Conservation (phyloP, 2,329 filamentous ascomycete genomes). For the Fusarium domesticum region DNA sequence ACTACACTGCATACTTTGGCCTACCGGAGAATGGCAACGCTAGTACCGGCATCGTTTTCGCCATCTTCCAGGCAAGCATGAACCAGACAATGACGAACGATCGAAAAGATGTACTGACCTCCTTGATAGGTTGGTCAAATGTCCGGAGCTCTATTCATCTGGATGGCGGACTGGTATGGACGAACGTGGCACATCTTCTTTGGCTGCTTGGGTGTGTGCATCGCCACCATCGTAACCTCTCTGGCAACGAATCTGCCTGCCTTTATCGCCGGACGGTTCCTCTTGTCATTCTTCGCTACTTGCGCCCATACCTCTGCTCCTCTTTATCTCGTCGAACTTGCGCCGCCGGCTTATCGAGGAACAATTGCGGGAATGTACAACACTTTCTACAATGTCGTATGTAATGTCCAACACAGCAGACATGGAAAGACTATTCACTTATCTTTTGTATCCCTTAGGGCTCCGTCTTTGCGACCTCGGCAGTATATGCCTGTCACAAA, state of each 20-base stretch:
- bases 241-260: constrained; percentile 41
- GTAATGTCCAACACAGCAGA: neutral
- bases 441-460: constrained; percentile 22
- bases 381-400: constrained; percentile 39
- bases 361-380: constrained; percentile 54
- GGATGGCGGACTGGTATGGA: constrained; percentile 44
- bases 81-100: neutral
- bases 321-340: constrained; percentile 58
- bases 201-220: constrained; percentile 47
- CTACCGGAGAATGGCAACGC: constrained; percentile 36
- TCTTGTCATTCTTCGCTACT: constrained; percentile 53
- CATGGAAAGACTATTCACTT: neutral
- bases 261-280: constrained; percentile 52
- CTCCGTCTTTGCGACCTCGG: constrained; percentile 10
- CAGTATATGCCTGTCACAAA: constrained; percentile 16
- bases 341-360: constrained; percentile 57
- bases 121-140: constrained; percentile 39
- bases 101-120: neutral
- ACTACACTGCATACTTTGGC: constrained; percentile 41
- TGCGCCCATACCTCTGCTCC: constrained; percentile 56
- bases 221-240: constrained; percentile 50
- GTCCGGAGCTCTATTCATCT: constrained; percentile 41
- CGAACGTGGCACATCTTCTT: constrained; percentile 44
- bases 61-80: constrained; percentile 34
- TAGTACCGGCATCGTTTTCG: constrained; percentile 43